These are phyloP conservation scores for Leccinum disarticulatum DNA, from an alignment of 768 basidiomycete species.

Conservation along the genomic window DNA sequence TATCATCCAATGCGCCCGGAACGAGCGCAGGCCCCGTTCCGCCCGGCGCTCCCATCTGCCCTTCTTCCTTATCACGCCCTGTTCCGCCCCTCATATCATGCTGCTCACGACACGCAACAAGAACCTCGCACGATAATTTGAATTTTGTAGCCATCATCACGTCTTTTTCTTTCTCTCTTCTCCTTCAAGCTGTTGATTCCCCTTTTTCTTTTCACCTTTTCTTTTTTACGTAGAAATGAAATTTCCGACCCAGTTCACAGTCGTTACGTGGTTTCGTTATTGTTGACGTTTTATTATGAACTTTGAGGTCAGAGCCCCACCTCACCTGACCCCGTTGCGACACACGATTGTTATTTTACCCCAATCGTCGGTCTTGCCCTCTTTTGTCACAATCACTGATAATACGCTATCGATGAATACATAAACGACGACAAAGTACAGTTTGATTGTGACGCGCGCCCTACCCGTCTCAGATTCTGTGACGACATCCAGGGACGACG, in stretches of 20 bases:
- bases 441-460: not conserved
- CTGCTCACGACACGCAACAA: constrained; percentile 17
- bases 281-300: not conserved
- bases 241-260: constrained; percentile 15
- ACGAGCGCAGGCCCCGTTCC: constrained; percentile 14
- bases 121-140: constrained; percentile 2
- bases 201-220: not conserved
- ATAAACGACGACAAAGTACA: not conserved
- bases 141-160: constrained; percentile 14
- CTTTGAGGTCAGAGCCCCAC: not conserved
- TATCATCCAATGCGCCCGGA: not conserved
- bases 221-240: constrained; percentile 7
- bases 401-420: not conserved
- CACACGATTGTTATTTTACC: not conserved
- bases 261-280: constrained; percentile 16
- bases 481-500: not conserved
- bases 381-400: not conserved
- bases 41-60: not conserved
- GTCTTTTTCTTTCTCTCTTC: not conserved
- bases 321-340: not conserved
- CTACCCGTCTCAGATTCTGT: not conserved
- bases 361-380: constrained; percentile 5
- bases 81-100: constrained; percentile 13
- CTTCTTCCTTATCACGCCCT: constrained; percentile 2
- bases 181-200: not conserved